Base-by-base conservation (phyloP, 1,284 basidiomycete species). In the Ceratobasidium papillatum region DNA sequence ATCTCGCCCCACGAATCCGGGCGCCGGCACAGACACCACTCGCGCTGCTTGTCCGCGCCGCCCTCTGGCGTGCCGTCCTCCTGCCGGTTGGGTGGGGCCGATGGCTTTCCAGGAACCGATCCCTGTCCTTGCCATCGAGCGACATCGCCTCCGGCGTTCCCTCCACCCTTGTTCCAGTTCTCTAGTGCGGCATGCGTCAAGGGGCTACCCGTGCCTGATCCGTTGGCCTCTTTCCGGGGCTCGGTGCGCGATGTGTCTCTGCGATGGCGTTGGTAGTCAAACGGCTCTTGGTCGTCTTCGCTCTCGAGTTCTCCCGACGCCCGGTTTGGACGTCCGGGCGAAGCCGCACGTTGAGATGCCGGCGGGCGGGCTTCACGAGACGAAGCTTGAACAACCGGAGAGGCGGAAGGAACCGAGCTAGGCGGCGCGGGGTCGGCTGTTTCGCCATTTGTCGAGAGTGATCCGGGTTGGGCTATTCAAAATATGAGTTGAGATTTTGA, bases 41-140 rank as follows among this genome's bases (percentile, higher is more conserved):
- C 66, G 38, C 66, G 66, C 22, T 68, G 65, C 17, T 59, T 71
- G 30, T 71, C 66, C 38, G 22, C 25, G 11, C 38, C 38, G 34
- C 17, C 54, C 22, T 71, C 66, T 3, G 45, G 66, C 9, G 51
- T 71, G 11, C 27, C 66, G 30, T 27, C 54, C 25, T 71, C 49
- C 41, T 54, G 59, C 25, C 41, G 11, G 56, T n/a, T 27, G 25
- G 59, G 22, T 66, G 47, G 64, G 27, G n/a, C 52, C 36, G 34
- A 41, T 25, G 52, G 54, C 47, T 71, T 71, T 19, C 66, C 66
- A 71, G 66, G 66, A 58, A 58, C 66, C 36, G 66, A 47, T 25
- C 66, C 66, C 54, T 69, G 65, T 25, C 65, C 65, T 49, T 71
- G 66, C 66, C 66, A 71, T 59, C 66, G 52, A 27, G 66, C 66